phyloP scores from a whole-genome alignment of 73 alveolate genomes.

The Paramecium pentaurelia region DNA sequence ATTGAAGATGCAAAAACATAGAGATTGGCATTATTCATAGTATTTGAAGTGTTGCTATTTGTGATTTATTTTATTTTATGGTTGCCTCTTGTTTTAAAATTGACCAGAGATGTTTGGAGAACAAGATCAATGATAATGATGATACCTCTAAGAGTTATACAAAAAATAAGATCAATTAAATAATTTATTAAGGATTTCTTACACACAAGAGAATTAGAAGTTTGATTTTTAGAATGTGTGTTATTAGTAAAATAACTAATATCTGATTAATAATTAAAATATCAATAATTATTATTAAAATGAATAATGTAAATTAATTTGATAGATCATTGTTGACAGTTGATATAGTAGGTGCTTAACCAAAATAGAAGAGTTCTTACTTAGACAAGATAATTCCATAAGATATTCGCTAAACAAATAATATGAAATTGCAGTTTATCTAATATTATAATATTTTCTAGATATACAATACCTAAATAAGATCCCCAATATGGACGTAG shows the following conservation, averaged over 20 bases:
- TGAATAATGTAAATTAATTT: not conserved
- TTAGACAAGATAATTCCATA: not conserved
- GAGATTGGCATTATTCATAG: slow-evolving; percentile 51
- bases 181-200: slow-evolving; percentile 31
- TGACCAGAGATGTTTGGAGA: slow-evolving; percentile 58
- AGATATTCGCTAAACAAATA: not conserved
- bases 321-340: not conserved
- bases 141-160: slow-evolving; percentile 45
- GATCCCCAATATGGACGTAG: slow-evolving; percentile 23
- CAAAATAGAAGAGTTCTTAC: not conserved
- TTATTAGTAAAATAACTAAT: not conserved
- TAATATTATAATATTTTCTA: not conserved
- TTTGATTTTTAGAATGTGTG: not conserved
- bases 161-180: slow-evolving; percentile 21
- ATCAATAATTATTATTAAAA: not conserved
- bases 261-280: not conserved
- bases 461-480: not conserved
- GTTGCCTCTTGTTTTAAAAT: slow-evolving; percentile 42
- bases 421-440: not conserved
- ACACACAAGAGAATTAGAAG: not conserved
- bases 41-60: slow-evolving; percentile 46
- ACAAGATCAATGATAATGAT: slow-evolving; percentile 55
- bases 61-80: slow-evolving; percentile 44
- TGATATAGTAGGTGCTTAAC: not conserved
- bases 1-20: slow-evolving; percentile 13